Evolutionary conservation across 2,329 filamentous ascomycete species (phyloP).

Genomic region (Cercospora brassicicola): DNA sequence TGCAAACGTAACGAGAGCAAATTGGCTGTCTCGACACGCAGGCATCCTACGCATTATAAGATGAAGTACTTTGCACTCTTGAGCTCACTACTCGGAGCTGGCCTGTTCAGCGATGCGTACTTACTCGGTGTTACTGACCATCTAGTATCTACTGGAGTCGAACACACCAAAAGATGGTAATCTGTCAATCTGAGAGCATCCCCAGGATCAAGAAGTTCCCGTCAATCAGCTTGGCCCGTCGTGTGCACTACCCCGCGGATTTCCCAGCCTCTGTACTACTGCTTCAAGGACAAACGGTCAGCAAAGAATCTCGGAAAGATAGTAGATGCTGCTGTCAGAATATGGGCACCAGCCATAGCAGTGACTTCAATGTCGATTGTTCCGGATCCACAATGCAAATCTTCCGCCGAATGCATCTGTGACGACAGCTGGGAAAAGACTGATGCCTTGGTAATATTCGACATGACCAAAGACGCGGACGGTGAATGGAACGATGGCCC

Average conservation of each 20-base stretch:
- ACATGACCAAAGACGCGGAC: slow-evolving; percentile 24
- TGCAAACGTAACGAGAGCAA: neutral
- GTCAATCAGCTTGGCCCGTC: slow-evolving; percentile 22
- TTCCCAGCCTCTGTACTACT: slow-evolving; percentile 26
- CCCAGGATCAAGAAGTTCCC: neutral
- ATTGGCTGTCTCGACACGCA: neutral
- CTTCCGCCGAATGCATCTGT: slow-evolving; percentile 12
- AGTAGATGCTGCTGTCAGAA: slow-evolving; percentile 19
- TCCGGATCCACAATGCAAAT: slow-evolving; percentile 16
- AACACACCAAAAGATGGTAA: neutral
- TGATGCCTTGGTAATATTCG: slow-evolving; percentile 27
- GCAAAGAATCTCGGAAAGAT: slow-evolving; percentile 22
- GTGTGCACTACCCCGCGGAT: slow-evolving; percentile 12
- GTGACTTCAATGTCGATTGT: slow-evolving; percentile 21
- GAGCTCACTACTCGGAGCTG: neutral
- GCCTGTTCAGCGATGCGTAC: neutral
- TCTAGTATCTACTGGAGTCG: neutral
- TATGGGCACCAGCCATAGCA: slow-evolving; percentile 23
- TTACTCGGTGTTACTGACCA: neutral
- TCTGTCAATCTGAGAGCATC: neutral
- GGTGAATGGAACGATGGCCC: slow-evolving; percentile 18
- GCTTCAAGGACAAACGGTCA: slow-evolving; percentile 25
- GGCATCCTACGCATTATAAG: neutral
- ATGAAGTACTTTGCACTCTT: neutral
- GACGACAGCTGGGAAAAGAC: neutral